phyloP scores from a whole-genome alignment of 257 asterid genomes.

The Cruciata laevipes region DNA sequence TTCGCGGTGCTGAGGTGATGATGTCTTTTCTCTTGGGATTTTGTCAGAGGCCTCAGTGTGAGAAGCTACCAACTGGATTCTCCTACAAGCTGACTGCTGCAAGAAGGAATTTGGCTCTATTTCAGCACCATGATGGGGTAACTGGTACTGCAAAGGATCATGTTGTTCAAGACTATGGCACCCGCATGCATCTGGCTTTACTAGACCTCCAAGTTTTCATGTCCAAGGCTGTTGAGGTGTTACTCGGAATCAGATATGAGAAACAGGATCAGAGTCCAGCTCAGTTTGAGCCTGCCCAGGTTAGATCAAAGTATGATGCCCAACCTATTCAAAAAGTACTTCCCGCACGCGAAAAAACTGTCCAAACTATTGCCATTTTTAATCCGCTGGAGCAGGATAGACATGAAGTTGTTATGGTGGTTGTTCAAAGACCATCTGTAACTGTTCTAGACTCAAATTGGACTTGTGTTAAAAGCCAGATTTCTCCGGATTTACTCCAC shows the following conservation, averaged over 20 bases:
- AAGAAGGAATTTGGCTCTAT: conserved; percentile 84
- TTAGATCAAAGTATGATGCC: conserved; percentile 69
- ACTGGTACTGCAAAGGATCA: conserved; percentile 97
- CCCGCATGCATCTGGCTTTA: conserved; percentile 84
- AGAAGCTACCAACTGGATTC: conserved; percentile 75
- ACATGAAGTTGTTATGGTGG: conserved; percentile 78
- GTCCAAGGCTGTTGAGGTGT: conserved; percentile 82
- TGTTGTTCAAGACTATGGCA: conserved; percentile 86
- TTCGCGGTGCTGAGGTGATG: conserved; percentile 91
- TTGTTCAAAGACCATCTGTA: conserved; percentile 83
- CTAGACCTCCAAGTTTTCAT: conserved; percentile 79
- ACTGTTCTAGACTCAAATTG: conserved; percentile 91
- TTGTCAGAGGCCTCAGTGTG: conserved; percentile 87
- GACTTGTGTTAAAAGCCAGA: conserved; percentile 97
- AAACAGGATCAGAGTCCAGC: conserved; percentile 73
- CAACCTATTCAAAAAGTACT: conserved; percentile 69
- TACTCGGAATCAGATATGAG: conserved; percentile 81
- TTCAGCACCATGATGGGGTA: conserved; percentile 98
- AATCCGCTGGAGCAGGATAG: conserved; percentile 84
- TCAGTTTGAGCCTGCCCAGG: conserved; percentile 78
- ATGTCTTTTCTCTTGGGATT: conserved; percentile 79
- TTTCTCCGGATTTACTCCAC: conserved; percentile 73
- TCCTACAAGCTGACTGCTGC: conserved; percentile 83
- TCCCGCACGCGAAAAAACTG: conserved; percentile 73
- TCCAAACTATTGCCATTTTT: conserved; percentile 76